Evolutionary conservation across 352 stramenopile species (phyloP).

Genomic region (Globisporangium polare): DNA sequence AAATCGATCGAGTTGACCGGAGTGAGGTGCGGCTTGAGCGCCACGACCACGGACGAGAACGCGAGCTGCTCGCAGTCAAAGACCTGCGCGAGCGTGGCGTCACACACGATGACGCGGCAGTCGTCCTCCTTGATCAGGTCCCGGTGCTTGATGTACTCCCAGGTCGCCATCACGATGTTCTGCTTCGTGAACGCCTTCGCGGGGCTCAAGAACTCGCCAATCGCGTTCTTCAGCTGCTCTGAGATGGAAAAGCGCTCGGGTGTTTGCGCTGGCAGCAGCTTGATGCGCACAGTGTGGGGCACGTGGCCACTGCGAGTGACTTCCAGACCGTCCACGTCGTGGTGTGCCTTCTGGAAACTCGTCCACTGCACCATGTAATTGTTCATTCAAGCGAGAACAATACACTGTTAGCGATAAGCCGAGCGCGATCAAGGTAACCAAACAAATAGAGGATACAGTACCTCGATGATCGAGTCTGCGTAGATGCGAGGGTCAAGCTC

Average conservation of each 20-base stretch:
- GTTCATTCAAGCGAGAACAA: no score
- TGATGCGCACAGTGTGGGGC: slow-evolving; percentile 60
- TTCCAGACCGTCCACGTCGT: slow-evolving; percentile 58
- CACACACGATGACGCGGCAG: slow-evolving; percentile 65
- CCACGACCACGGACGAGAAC: slow-evolving; percentile 65
- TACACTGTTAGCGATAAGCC: no score
- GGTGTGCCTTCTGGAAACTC: slow-evolving; percentile 66
- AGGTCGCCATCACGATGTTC: slow-evolving; percentile 68
- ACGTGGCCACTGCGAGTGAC: slow-evolving; percentile 44
- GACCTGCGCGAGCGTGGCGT: slow-evolving; percentile 42
- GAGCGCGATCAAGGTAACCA: no score
- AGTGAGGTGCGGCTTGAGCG: slow-evolving; percentile 61
- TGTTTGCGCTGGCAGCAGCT: slow-evolving; percentile 51
- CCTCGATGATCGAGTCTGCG: slow-evolving; percentile 64
- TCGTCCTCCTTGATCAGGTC: slow-evolving; percentile 83
- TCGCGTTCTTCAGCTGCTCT: slow-evolving; percentile 29
- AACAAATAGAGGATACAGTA: no score
- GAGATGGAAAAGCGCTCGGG: slow-evolving; percentile 63
- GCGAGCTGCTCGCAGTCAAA: slow-evolving; percentile 68
- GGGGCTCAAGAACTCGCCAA: slow-evolving; percentile 35
- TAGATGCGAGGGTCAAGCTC: slow-evolving; percentile 68
- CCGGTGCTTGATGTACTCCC: slow-evolving; percentile 72
- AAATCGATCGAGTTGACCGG: slow-evolving; percentile 47
- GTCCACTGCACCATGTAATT: no score
- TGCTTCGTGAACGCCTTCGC: slow-evolving; percentile 61